Evolutionary conservation across 2,329 filamentous ascomycete species (phyloP), one percentile per base, ranked within the genome.

Genomic region (Colletotrichum navitas): DNA sequence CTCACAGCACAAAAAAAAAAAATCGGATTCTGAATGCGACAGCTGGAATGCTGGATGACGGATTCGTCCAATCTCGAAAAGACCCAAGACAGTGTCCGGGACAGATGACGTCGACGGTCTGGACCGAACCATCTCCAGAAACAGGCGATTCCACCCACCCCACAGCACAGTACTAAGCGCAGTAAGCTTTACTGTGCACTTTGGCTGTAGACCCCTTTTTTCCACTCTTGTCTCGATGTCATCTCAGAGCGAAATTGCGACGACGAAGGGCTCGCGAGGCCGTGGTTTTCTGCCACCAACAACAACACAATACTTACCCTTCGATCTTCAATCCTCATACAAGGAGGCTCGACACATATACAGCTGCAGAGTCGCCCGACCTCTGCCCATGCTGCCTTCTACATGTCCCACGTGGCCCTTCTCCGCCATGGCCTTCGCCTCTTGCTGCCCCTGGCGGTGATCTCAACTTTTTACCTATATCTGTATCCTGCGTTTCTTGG

Each of bases 401-500:
- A 84, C 83, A 89, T 88, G 87, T 85, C 82, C 79, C 83, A 84
- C 78, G 85, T 83, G 80, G 82, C 83, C 77, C 79, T 85, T 77
- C 84, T 90, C 78, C 87, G 88, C 84, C 84, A 86, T 85, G 86
- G 82, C 80, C 81, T 90, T 80, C 84, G 86, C 78, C 76, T 89
- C 62, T 80, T 88, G 61, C 78, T 92, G 55, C 91, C 93, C 60
- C 78, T 95, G 78, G 91, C 93, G 70, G 77, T 95, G 78, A 82
- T 89, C 74, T 89, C 89, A 78, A 94, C 93, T 63, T 77, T 91
- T 75, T 97, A 95, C 83, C 87, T 98, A 64, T 98, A 98, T 83
- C 85, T 95, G 49, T 98, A 97, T 79, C 95, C 96, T 11, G 78
- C 93, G 76, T 92, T 97, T 78, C 88, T 90, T 75, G 88, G 89